These are phyloP conservation scores for Neocatenulostroma microsporum DNA, from an alignment of 2,329 filamentous ascomycete species.

Conservation along the genomic window DNA sequence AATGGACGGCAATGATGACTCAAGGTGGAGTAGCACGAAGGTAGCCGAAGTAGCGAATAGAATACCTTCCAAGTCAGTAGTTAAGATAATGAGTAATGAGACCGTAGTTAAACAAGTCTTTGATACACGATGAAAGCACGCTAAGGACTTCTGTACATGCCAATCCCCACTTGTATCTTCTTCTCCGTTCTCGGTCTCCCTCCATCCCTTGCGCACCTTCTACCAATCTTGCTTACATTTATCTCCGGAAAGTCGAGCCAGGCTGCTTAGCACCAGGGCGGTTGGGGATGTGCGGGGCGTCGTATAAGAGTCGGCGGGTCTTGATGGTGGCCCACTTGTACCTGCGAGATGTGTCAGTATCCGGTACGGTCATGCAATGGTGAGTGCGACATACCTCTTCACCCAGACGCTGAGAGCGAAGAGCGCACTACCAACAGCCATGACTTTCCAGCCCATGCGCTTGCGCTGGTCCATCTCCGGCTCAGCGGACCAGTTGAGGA, in stretches of 20 bases:
- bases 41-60: too few relatives aligned
- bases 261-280: slow-evolving; percentile 13
- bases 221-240: neutral
- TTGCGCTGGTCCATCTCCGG: slow-evolving; percentile 99
- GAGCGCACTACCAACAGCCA: slow-evolving; percentile 69
- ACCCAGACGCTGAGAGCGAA: slow-evolving; percentile 90
- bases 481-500: slow-evolving; percentile 98
- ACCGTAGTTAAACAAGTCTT: neutral
- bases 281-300: slow-evolving; percentile 10
- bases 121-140: slow-evolving; percentile 11
- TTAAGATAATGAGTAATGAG: too few relatives aligned
- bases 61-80: too few relatives aligned
- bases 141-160: slow-evolving; percentile 11
- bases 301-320: slow-evolving; percentile 68
- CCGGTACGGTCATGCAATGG: too few relatives aligned
- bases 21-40: too few relatives aligned
- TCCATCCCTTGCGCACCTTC: neutral
- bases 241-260: slow-evolving; percentile 22
- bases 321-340: slow-evolving; percentile 99
- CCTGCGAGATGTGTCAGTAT: slow-evolving; percentile 25
- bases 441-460: slow-evolving; percentile 98
- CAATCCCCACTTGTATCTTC: slow-evolving; percentile 1
- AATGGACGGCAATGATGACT: too few relatives aligned
- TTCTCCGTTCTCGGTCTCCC: neutral
- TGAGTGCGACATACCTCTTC: slow-evolving; percentile 60